Base-by-base conservation (phyloP, 169 alveolate genomes). In the Eimeria falciformis region DNA sequence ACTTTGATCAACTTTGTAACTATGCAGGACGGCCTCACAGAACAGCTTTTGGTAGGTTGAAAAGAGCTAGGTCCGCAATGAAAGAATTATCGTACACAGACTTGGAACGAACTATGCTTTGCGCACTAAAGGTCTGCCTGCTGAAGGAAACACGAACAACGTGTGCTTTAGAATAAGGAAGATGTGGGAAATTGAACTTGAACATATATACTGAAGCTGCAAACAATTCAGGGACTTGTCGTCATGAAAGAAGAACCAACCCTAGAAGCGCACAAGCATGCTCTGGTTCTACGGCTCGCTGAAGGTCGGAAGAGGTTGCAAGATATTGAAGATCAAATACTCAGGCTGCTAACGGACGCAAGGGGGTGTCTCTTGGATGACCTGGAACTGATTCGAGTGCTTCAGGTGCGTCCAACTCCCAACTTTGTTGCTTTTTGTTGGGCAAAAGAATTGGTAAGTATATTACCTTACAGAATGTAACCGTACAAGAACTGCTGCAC, bases 1-100 rank as follows among this genome's bases (percentile, higher is more conserved):
- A 96, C 97, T 50, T 87, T 98, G 29, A 97, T 98, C 56, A 98
- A 98, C 96, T 98, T 97, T 95, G 96, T 98, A 37, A 99, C 97
- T 58, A 98, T 97, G 55, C 97, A 96, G 95, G 96, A 97, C 75
- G 99, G 99, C 84, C 97, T 97, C 58, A 62, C 94, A 14, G 91
- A 82, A n/a, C 93, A 89, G 56, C 79, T 89, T 53, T 62, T 98
- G 94, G 96, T 98, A 88, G 95, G 98, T 50, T 97, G 97, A 94
- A 99, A 97, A 90, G 97, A 97, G 90, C 96, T n/a, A n/a, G n/a
- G n/a, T n/a, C n/a, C n/a, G n/a, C n/a, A n/a, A n/a, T n/a, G n/a
- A n/a, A n/a, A n/a, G n/a, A n/a, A n/a, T n/a, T n/a, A n/a, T n/a
- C n/a, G n/a, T n/a, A n/a, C n/a, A n/a, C n/a, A n/a, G n/a, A n/a